Base-by-base conservation (phyloP, 345 rosid species). In the Pistacia integerrima region DNA sequence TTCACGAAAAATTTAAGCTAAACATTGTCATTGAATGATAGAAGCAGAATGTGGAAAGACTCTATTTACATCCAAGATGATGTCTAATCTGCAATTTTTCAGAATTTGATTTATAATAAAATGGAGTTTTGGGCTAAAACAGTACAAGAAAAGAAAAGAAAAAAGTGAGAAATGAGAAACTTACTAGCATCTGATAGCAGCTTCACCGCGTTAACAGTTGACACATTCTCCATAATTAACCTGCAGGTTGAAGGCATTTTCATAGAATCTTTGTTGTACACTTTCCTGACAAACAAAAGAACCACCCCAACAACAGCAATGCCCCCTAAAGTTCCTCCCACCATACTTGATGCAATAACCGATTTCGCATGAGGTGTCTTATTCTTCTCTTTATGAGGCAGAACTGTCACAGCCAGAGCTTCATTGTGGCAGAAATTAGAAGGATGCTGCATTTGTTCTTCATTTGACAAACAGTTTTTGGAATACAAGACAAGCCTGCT, bases 111-210 rank as follows among this genome's bases (percentile, higher is more conserved):
- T 13, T 11, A 63, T 30, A 33, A 63, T 33, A n/a, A 65, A 65
- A 33, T 44, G n/a, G 9, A 20, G 49, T 1, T 64, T 17, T 5
- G 49, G 10, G 3, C 17, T 22, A 1, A 17, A 36, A 38, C 49
- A 64, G 33, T 38, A 35, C 25, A 54, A 66, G 9, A 70, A 35
- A 69, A 5, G 38, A 5, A 25, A 9, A 56, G 9, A 35, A 56
- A 36, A 10, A 74, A 8, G 36, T 5, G 14, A 13, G 70, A 28
- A 60, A 46, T 10, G 35, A 18, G 49, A 55, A 75, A 57, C 90
- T 84, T 79, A 88, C 94, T 87, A 73, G 94, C 94, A 84, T 90
- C 89, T 18, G 91, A 84, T 35, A 90, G 85, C 60, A 90, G 79
- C 84, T 86, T 88, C n/a, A 82, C 78, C 16, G 87, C 81, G 82